Evolutionary conservation across 805 yeast genomes (phyloP).

Genomic region (Scheffersomyces stipitis): DNA sequence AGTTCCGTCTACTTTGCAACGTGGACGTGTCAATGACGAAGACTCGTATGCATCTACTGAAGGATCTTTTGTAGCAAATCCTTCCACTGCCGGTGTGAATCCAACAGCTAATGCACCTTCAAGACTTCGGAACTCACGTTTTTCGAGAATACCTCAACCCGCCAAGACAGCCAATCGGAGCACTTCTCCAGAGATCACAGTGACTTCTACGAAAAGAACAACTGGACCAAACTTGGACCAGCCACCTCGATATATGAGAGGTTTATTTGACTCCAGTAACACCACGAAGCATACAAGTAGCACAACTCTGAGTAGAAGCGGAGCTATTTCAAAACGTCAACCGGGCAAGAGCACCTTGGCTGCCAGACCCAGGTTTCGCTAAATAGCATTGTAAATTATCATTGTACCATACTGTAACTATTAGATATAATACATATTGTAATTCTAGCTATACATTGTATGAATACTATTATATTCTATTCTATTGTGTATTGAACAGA

Average conservation of each 20-base stretch:
- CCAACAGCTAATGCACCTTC: background rate
- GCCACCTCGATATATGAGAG: slow-evolving; percentile 43
- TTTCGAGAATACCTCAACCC: slow-evolving; percentile 23
- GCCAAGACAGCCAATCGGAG: background rate
- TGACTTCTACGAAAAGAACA: background rate
- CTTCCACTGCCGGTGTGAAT: slow-evolving; percentile 10
- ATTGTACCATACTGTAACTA: background rate
- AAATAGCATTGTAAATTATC: background rate
- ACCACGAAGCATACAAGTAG: background rate
- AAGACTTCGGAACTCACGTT: background rate
- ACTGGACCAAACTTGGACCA: slow-evolving; percentile 41
- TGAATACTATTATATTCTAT: no score
- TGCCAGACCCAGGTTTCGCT: background rate
- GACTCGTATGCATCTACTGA: slow-evolving; percentile 26
- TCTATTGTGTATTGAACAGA: no score
- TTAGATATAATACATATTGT: no score
- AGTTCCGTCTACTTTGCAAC: background rate
- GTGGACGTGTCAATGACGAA: slow-evolving; percentile 9
- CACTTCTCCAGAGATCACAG: background rate
- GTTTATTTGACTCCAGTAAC: slow-evolving; percentile 28
- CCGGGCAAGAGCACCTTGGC: background rate
- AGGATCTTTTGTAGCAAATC: slow-evolving; percentile 27
- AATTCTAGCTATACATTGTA: no score
- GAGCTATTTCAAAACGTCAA: background rate
- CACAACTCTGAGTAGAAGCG: background rate